Evolutionary conservation across 148 eudicot genomes (phyloP).

Genomic region (Mesembryanthemum crystallinum): DNA sequence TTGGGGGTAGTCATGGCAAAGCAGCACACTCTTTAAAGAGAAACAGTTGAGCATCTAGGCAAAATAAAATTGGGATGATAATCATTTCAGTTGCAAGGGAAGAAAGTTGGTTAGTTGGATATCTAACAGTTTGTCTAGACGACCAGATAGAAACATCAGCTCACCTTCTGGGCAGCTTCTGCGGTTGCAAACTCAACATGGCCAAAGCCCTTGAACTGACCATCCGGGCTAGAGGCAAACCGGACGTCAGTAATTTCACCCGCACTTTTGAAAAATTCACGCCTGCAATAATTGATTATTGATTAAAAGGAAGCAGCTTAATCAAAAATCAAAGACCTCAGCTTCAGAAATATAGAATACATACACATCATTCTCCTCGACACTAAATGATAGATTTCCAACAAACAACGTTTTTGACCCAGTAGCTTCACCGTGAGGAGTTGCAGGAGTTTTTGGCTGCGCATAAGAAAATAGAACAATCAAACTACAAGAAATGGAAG

Average conservation of each 20-base stretch:
- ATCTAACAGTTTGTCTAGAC: neutral
- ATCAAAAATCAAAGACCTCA: neutral
- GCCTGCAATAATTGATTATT: constrained; percentile 32
- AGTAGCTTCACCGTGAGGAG: constrained; percentile 39
- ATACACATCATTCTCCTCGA: constrained; percentile 67
- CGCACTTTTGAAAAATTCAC: constrained; percentile 59
- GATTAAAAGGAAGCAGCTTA: neutral
- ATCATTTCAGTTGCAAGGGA: no score
- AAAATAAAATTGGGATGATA: no score
- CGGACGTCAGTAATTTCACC: constrained; percentile 68
- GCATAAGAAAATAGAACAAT: constrained; percentile 17
- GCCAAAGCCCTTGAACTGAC: constrained; percentile 70
- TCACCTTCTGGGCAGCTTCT: constrained; percentile 72
- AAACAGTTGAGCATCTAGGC: no score
- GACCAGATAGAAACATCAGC: neutral
- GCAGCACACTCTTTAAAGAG: no score
- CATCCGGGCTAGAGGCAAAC: constrained; percentile 46
- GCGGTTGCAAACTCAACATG: constrained; percentile 82
- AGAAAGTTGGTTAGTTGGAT: no score
- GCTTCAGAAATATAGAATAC: constrained; percentile 19
- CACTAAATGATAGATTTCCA: constrained; percentile 63
- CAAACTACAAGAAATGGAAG: no score
- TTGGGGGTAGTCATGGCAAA: no score
- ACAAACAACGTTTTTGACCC: constrained; percentile 74
- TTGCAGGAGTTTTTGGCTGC: constrained; percentile 69